A percentile compares a stretch with the other conserved stretches of the same genome.
These are phyloP conservation scores for Marchantia polymorpha DNA, from an alignment of 225 moss, liverwort and hornwort species.

Conservation along the genomic window DNA sequence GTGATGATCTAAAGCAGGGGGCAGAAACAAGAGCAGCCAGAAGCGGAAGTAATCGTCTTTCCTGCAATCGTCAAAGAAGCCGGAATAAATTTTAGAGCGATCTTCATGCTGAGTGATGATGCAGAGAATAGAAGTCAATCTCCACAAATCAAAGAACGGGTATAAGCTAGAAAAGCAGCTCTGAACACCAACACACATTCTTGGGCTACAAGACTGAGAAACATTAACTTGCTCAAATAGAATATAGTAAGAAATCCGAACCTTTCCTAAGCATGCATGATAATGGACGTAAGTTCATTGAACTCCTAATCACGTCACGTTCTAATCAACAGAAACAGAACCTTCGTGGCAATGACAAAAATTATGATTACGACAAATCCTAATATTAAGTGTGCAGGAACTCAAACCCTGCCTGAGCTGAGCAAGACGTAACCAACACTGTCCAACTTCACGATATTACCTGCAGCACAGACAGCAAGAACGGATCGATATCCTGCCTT, in stretches of 20 bases:
- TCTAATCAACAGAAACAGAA: too few relatives aligned
- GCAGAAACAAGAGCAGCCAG: conserved; percentile 65
- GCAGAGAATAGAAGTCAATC: not conserved
- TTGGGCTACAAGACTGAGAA: not conserved
- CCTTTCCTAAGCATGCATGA: too few relatives aligned
- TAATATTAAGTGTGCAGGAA: too few relatives aligned
- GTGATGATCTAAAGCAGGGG: conserved; percentile 52
- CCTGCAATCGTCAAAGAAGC: conserved; percentile 43
- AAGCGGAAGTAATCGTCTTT: conserved; percentile 62
- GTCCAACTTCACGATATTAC: conserved; percentile 26
- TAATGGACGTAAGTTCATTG: too few relatives aligned
- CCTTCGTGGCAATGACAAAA: too few relatives aligned
- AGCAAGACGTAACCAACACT: not conserved
- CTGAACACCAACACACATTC: not conserved
- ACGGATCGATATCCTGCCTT: conserved; percentile 66
- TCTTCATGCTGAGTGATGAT: not conserved
- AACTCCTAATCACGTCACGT: too few relatives aligned
- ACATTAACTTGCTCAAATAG: not conserved
- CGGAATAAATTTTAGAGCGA: not conserved
- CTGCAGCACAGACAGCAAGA: conserved; percentile 77
- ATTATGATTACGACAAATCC: too few relatives aligned
- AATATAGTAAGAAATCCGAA: too few relatives aligned
- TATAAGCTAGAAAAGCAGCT: not conserved
- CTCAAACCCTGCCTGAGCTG: too few relatives aligned
- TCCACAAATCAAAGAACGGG: not conserved